Base-by-base conservation (phyloP, 495 filamentous ascomycete species). In the Aspergillus sparsus region DNA sequence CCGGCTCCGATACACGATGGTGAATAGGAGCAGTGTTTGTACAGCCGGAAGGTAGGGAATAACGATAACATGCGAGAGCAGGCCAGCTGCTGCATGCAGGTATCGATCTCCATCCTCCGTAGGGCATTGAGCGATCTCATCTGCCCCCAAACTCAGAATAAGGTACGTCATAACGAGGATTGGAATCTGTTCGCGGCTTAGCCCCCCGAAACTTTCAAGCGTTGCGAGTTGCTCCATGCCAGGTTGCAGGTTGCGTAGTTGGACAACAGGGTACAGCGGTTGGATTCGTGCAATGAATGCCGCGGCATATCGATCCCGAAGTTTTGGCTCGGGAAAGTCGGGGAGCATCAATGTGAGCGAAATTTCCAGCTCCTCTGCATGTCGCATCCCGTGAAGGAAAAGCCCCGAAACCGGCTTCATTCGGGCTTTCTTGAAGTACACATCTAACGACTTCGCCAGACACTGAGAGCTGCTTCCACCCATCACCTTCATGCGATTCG, bases 381-480 rank as follows among this genome's bases (percentile, higher is more conserved):
- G 57, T 37, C 57, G 15, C 57, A 61, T 57, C 0, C 53, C 62
- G 44, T 64, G 53, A 32, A 45, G 57, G 49, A 64, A 64, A 31
- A 51, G 49, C 7, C 45, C 47, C 12, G 62, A 57, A 5, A 64
- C 45, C 0, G 62, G 53, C 32, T 64, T 57, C 47, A 64, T 39
- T 8, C 57, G 53, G 6, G 46, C 57, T 9, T 57, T 47, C 31
- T 57, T 56, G 39, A 64, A 64, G 52, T 60, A 64, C 5, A 64
- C 53, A 34, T 64, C 62, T 7, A 64, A 39, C 9, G 62, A 64
- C 15, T 64, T 64, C 15, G 62, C 57, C 12, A 64, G 41, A 50
- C 62, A 61, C 27, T 64, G 62, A 36, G 62, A 64, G 31, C 56
- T 60, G 49, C 62, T 64, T 5, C 57, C 62, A 7, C 62, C 62